Conservation (phyloP, 192 early-diverging fungal species). For the Backusella tuberculispora region DNA sequence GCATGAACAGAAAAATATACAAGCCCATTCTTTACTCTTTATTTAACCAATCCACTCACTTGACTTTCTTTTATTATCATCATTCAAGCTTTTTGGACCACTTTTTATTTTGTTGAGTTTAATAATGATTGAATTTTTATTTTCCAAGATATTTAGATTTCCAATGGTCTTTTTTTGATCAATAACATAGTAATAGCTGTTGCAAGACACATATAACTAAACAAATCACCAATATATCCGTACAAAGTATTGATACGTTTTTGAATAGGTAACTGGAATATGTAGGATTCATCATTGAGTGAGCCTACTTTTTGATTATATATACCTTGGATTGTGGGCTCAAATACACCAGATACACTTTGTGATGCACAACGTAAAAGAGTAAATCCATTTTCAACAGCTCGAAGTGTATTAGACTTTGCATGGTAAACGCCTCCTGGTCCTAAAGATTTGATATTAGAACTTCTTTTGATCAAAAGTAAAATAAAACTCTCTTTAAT, state of each 20-base stretch:
- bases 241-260: background rate
- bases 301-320: conserved; percentile 9
- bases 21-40: no score
- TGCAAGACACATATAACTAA: background rate
- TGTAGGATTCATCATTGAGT: conserved; percentile 1
- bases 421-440: conserved; percentile 48
- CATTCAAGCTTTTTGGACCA: no score
- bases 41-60: no score
- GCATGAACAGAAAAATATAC: no score
- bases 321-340: background rate
- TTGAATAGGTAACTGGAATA: conserved; percentile 3
- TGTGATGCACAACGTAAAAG: conserved; percentile 47
- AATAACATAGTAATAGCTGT: background rate
- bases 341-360: conserved; percentile 45
- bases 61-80: no score
- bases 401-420: conserved; percentile 42
- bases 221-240: conserved; percentile 3
- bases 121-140: no score
- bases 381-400: conserved; percentile 51
- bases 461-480: no score
- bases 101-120: no score
- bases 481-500: background rate
- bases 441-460: background rate
- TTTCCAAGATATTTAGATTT: background rate
- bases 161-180: background rate